These are phyloP conservation scores for Solanum ossicruentum DNA, from an alignment of 257 asterid species.

Conservation along the genomic window DNA sequence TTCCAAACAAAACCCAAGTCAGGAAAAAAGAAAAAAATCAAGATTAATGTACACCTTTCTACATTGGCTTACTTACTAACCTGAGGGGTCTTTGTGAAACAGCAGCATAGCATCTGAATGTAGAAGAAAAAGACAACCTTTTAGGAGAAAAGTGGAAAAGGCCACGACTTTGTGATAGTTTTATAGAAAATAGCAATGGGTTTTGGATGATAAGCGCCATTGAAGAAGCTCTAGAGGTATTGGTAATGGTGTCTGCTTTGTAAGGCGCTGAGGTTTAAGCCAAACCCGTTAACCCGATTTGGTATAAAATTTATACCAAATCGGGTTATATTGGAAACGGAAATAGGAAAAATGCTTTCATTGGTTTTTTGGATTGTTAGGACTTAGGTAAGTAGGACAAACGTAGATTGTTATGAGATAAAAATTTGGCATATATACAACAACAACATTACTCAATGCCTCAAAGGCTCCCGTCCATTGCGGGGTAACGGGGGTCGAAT, in stretches of 20 bases:
- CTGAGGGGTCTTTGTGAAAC: conserved; percentile 17
- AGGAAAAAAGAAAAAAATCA: background rate
- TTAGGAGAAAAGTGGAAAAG: background rate
- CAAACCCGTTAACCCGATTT: background rate
- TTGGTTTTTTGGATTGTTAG: too few relatives aligned
- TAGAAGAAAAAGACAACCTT: background rate
- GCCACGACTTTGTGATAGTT: background rate
- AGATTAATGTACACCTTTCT: background rate
- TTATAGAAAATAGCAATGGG: background rate
- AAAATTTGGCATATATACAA: too few relatives aligned
- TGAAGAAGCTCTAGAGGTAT: background rate
- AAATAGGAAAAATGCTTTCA: too few relatives aligned
- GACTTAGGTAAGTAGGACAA: too few relatives aligned
- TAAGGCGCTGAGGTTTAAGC: background rate
- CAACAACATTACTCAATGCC: too few relatives aligned
- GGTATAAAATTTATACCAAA: background rate
- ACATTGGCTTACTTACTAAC: background rate
- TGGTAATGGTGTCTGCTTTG: background rate
- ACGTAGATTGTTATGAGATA: too few relatives aligned
- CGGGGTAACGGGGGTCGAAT: too few relatives aligned
- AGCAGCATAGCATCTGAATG: conserved; percentile 7
- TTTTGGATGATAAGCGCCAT: conserved; percentile 3
- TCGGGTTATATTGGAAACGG: background rate
- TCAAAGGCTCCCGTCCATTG: too few relatives aligned
- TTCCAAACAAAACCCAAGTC: background rate